A percentile compares a stretch with the other conserved stretches of the same genome.
Conservation (phyloP, 169 alveolate genomes). For the Babesia divergens region DNA sequence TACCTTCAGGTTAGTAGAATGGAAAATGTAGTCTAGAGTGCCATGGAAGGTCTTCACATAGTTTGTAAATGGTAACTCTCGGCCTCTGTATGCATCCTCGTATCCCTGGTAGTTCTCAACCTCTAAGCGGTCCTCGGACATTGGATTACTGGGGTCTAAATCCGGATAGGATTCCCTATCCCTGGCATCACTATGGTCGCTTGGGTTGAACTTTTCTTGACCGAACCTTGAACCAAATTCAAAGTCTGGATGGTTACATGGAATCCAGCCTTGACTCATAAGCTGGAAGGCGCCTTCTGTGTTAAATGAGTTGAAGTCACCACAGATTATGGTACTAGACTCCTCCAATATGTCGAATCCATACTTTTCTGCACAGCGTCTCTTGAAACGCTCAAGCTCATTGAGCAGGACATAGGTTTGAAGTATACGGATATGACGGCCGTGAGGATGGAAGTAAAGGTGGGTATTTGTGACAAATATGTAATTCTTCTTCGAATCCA, state of each 20-base stretch:
- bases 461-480: conserved; percentile 59
- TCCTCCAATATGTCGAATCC: conserved; percentile 20
- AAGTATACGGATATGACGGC: conserved; percentile 50
- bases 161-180: background rate
- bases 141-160: background rate
- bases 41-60: conserved; percentile 56
- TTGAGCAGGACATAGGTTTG: conserved; percentile 54
- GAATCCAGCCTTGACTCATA: conserved; percentile 36
- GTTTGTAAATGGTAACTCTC: conserved; percentile 50
- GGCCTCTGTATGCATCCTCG: conserved; percentile 32
- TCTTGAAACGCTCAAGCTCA: conserved; percentile 49
- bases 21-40: conserved; percentile 58
- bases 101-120: conserved; percentile 44
- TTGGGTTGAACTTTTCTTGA: conserved; percentile 22
- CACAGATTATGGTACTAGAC: conserved; percentile 49
- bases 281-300: conserved; percentile 35
- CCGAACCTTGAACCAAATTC: conserved; percentile 10
- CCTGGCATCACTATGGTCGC: conserved; percentile 2
- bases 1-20: conserved; percentile 53
- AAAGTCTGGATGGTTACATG: conserved; percentile 53
- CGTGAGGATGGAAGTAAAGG: conserved; percentile 58
- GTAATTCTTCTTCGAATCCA: background rate
- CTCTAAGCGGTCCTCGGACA: conserved; percentile 6
- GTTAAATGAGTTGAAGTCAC: conserved; percentile 58
- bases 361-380: background rate